Evolutionary conservation across 78 protist genomes (phyloP).

Genomic region (Cavenderia fasciculata): DNA sequence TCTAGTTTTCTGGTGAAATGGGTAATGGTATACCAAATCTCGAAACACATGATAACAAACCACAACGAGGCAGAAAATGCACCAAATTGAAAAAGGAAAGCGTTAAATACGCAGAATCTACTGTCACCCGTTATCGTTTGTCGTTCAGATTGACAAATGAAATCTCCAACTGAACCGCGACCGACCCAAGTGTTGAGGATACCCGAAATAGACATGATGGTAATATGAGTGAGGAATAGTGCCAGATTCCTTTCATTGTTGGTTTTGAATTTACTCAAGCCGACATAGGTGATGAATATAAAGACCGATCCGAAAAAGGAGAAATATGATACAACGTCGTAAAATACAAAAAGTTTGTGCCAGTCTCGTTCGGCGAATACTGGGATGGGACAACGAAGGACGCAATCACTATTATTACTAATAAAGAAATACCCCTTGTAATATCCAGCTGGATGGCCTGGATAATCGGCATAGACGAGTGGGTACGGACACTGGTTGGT

Average conservation of each 20-base stretch:
- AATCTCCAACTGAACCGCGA: neutral
- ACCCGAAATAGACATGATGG: neutral
- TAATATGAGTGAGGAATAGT: neutral
- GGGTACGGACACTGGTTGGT: no score
- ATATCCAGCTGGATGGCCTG: no score
- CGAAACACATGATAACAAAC: neutral
- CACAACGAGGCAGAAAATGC: neutral
- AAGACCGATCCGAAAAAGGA: neutral
- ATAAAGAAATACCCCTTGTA: no score
- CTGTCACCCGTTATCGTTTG: neutral
- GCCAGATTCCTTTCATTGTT: neutral
- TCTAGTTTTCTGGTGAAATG: neutral
- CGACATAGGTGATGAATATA: neutral
- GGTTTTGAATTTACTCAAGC: neutral
- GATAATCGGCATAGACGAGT: no score
- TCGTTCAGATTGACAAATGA: neutral
- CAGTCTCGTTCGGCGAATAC: neutral
- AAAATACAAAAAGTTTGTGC: neutral
- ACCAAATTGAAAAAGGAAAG: slow-evolving; percentile 17
- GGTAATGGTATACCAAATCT: slow-evolving; percentile 25
- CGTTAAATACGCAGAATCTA: neutral
- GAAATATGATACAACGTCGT: neutral
- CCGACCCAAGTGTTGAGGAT: neutral
- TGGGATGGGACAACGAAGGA: slow-evolving; percentile 2
- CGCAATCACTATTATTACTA: neutral